Evolutionary conservation across 306 rosid genomes (phyloP).

Genomic region (Vigna mungo): DNA sequence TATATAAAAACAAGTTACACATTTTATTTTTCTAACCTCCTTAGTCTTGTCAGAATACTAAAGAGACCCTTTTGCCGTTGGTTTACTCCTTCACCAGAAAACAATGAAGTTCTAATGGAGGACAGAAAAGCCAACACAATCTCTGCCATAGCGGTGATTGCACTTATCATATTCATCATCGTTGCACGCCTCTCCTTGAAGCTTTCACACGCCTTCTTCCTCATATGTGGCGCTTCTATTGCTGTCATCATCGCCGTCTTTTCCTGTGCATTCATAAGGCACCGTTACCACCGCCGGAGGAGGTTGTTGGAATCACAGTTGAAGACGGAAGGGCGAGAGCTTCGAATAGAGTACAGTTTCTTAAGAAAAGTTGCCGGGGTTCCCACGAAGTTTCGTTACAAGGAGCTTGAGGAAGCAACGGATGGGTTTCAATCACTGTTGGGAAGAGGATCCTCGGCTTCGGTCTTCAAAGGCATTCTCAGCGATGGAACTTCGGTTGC

Average conservation of each 20-base stretch:
- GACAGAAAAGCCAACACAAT: conserved; percentile 63
- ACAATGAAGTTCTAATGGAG: conserved; percentile 68
- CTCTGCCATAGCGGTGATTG: conserved; percentile 49
- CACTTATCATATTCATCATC: conserved; percentile 55
- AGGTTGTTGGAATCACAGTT: conserved; percentile 55
- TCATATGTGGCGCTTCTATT: conserved; percentile 70
- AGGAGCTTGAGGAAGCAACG: conserved; percentile 88
- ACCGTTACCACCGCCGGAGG: conserved; percentile 58
- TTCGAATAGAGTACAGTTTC: conserved; percentile 89
- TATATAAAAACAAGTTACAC: conserved; percentile 10
- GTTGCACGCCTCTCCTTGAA: conserved; percentile 60
- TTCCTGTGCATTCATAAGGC: conserved; percentile 61
- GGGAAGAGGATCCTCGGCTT: conserved; percentile 82
- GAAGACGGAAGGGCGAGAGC: conserved; percentile 80
- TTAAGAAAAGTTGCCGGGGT: conserved; percentile 85
- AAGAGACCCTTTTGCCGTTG: conserved; percentile 16
- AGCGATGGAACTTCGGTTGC: conserved; percentile 83
- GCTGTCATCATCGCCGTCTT: conserved; percentile 67
- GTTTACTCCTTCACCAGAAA: conserved; percentile 4
- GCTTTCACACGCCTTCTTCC: conserved; percentile 67
- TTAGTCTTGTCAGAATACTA: background rate
- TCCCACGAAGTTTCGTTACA: conserved; percentile 73
- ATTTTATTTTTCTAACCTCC: background rate
- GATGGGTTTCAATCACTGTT: conserved; percentile 65
- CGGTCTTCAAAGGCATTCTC: conserved; percentile 83